Base-by-base conservation (phyloP, 2,329 filamentous ascomycete species). In the Aureobasidium sp. region DNA sequence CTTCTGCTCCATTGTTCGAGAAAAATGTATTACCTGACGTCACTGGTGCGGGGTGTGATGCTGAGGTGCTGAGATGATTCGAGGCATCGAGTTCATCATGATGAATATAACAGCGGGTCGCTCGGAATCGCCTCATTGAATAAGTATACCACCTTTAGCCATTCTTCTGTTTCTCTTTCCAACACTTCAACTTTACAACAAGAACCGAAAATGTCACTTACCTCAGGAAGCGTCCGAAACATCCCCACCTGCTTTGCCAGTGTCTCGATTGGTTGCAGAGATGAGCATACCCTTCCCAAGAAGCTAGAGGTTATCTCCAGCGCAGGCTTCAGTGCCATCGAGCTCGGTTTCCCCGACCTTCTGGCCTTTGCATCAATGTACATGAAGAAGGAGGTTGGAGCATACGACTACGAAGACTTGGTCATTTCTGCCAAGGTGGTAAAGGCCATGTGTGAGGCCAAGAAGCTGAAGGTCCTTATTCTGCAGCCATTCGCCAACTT, bases 401-500 rank as follows among this genome's bases (percentile, higher is more conserved):
- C 81, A 0, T 76, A 84, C 45, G 81, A 89, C 68, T 90, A 84
- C 65, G 73, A 80, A 19, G 72, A 79, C 3, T 76, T 91, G 0
- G 78, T 78, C 59, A 72, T 74, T 1, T 79, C 85, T 0, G 84
- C 81, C 0, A 68, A 68, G 17, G 75, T 82, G 40, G 80, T 89
- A 53, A 79, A 77, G 55, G 72, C 73, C 0, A 70, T 87, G 49
- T 84, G 81, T 51, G 73, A 80, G 27, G 74, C 79, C 11, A 75
- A 84, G 35, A 72, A 74, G 0, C 72, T 91, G 1, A 75, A 78
- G 37, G 80, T 91, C 60, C 78, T 91, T 70, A 86, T 90, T 76
- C 73, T 91, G 6, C 88, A 92, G 67, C 87, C 88, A 0, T 91
- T 92, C 66, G 75, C 84, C 17, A 88, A 90, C 66, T 90, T 90